Percentiles rank a stretch among this genome's conserved stretches.
phyloP scores from a whole-genome alignment of 164 flowering plant species.

The Saururus chinensis region DNA sequence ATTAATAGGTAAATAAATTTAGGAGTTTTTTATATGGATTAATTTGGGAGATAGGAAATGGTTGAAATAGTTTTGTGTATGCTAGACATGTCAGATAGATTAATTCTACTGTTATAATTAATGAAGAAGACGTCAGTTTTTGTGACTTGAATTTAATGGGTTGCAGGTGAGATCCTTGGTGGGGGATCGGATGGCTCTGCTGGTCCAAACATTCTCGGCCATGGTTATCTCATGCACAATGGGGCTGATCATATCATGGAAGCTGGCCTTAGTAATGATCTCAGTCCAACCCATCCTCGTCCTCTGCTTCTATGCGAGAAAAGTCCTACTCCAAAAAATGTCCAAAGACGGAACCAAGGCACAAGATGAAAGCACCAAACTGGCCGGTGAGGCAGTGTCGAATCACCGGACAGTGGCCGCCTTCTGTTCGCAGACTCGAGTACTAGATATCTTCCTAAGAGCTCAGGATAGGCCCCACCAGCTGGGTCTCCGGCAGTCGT shows the following conservation, averaged over 20 bases:
- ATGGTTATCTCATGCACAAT: conserved; percentile 54
- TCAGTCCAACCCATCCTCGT: conserved; percentile 75
- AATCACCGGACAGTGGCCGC: conserved; percentile 68
- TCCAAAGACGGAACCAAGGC: conserved; percentile 56
- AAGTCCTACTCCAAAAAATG: conserved; percentile 52
- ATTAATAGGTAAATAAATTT: too few species aligned
- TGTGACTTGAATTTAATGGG: background rate
- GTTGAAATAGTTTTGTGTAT: too few species aligned
- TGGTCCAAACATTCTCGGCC: conserved; percentile 64
- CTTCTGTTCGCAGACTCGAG: conserved; percentile 64
- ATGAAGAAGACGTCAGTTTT: background rate
- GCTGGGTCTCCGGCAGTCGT: conserved; percentile 57
- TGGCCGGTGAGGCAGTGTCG: conserved; percentile 81
- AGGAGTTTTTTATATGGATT: too few species aligned
- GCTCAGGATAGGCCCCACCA: conserved; percentile 53
- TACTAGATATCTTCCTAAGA: conserved; percentile 46
- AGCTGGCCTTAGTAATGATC: conserved; percentile 69
- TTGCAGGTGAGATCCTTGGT: conserved; percentile 71
- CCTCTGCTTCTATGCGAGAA: conserved; percentile 43
- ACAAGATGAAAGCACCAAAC: conserved; percentile 63
- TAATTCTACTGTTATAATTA: background rate
- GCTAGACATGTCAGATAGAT: too few species aligned
- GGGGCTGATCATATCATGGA: conserved; percentile 72
- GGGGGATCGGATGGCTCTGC: conserved; percentile 60
- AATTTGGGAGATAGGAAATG: too few species aligned